These are phyloP conservation scores for Telfairia occidentalis DNA, from an alignment of 331 rosid species.

Conservation along the genomic window DNA sequence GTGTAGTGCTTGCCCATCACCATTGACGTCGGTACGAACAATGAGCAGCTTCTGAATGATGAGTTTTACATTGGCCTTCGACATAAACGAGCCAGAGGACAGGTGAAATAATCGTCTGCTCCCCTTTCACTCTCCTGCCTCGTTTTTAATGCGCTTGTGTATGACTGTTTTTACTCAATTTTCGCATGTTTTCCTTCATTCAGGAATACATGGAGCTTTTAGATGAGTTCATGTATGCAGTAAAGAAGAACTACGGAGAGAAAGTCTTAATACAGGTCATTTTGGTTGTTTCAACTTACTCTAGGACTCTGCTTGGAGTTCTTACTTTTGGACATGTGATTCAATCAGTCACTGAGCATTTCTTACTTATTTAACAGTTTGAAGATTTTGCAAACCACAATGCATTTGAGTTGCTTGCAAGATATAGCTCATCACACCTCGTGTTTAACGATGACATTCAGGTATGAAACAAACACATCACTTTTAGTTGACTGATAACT, in stretches of 20 bases:
- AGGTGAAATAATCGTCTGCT: constrained; percentile 32
- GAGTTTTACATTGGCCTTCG: constrained; percentile 82
- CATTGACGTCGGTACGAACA: constrained; percentile 95
- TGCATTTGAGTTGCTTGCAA: constrained; percentile 81
- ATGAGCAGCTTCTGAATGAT: constrained; percentile 67
- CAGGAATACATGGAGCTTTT: constrained; percentile 87
- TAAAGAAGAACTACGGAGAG: constrained; percentile 91
- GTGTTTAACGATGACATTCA: constrained; percentile 95
- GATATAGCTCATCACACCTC: constrained; percentile 74
- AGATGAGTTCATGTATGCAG: constrained; percentile 89
- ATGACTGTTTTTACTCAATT: neutral
- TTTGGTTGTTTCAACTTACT: constrained; percentile 12
- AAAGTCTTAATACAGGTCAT: constrained; percentile 73
- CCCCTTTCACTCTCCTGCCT: neutral
- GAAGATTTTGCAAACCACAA: constrained; percentile 99
- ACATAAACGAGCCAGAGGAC: constrained; percentile 82
- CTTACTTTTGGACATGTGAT: neutral
- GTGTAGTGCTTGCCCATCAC: constrained; percentile 90
- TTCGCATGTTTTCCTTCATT: constrained; percentile 15
- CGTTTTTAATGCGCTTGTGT: neutral
- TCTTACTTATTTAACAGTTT: constrained; percentile 36
- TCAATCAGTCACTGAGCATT: constrained; percentile 16
- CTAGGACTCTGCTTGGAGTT: constrained; percentile 1
- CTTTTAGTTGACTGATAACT: neutral
- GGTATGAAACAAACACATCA: constrained; percentile 25